Evolutionary conservation across 441 rosid species (phyloP).

Genomic region (Jatropha multifida): DNA sequence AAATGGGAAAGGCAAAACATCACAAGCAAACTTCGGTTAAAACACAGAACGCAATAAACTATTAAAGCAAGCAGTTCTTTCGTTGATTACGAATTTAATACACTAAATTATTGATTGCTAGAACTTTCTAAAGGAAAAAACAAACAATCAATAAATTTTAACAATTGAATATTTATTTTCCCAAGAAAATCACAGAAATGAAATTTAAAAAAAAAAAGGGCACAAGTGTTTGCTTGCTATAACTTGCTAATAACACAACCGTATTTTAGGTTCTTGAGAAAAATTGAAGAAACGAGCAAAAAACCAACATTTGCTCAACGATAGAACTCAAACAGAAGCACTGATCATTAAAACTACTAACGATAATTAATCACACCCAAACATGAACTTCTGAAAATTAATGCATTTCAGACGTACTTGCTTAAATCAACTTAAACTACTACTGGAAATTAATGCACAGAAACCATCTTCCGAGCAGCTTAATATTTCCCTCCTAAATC

Average conservation of each 20-base stretch:
- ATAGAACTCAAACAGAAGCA: neutral
- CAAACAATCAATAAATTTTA: neutral
- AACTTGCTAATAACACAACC: neutral
- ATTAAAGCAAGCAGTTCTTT: neutral
- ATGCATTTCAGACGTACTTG: neutral
- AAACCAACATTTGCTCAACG: neutral
- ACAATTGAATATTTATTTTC: no score
- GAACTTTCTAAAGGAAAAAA: neutral
- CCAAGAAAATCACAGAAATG: neutral
- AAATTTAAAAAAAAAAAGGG: neutral
- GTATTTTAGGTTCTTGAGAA: neutral
- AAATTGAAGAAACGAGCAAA: neutral
- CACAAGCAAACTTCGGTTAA: neutral
- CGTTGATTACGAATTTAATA: no score
- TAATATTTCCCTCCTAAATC: no score
- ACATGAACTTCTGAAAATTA: neutral
- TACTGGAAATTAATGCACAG: no score
- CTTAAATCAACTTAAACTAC: no score
- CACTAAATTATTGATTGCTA: neutral
- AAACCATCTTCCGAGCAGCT: no score
- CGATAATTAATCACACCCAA: neutral
- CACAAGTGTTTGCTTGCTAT: no score
- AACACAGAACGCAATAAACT: neutral
- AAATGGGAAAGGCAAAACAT: neutral
- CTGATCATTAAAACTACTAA: neutral